Conservation (phyloP, 208 protist species). For the Trypanosoma cruzi region DNA sequence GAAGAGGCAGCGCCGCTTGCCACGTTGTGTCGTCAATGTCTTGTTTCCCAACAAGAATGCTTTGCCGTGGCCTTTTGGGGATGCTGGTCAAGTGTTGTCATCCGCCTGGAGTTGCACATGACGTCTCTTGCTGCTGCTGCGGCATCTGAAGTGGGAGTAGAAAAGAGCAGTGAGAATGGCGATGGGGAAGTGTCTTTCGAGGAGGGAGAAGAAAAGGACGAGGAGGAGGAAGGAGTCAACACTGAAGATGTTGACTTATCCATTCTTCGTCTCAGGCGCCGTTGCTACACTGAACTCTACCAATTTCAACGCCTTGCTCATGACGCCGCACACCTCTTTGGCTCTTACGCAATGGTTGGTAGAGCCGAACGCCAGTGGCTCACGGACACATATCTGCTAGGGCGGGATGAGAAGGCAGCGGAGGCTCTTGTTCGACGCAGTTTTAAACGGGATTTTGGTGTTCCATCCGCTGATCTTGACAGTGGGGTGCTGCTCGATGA, state of each 20-base stretch:
- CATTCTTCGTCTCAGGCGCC: conserved; percentile 13
- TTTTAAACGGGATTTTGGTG: conserved; percentile 64
- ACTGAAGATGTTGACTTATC: conserved; percentile 9
- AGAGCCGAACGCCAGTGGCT: conserved; percentile 56
- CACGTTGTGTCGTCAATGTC: conserved; percentile 7
- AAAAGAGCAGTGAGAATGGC: neutral
- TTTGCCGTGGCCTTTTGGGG: conserved; percentile 33
- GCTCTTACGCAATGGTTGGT: conserved; percentile 43
- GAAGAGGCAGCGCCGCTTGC: neutral
- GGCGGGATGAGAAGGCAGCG: conserved; percentile 24
- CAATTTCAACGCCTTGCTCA: conserved; percentile 42
- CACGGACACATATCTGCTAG: conserved; percentile 32
- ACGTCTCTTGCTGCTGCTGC: neutral
- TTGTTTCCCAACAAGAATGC: conserved; percentile 8
- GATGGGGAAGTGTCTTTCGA: neutral
- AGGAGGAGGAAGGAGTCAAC: neutral
- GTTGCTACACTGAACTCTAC: conserved; percentile 37
- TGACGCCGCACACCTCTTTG: conserved; percentile 55
- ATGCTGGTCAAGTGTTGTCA: conserved; percentile 18
- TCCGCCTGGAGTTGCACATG: conserved; percentile 23
- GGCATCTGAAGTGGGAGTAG: neutral
- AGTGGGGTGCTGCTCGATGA: conserved; percentile 33
- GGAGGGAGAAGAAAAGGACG: conserved; percentile 3
- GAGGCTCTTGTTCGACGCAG: conserved; percentile 62
- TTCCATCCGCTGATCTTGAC: conserved; percentile 39